Conservation (phyloP, 2,329 filamentous ascomycete species). For the Celoporthe dispersa region DNA sequence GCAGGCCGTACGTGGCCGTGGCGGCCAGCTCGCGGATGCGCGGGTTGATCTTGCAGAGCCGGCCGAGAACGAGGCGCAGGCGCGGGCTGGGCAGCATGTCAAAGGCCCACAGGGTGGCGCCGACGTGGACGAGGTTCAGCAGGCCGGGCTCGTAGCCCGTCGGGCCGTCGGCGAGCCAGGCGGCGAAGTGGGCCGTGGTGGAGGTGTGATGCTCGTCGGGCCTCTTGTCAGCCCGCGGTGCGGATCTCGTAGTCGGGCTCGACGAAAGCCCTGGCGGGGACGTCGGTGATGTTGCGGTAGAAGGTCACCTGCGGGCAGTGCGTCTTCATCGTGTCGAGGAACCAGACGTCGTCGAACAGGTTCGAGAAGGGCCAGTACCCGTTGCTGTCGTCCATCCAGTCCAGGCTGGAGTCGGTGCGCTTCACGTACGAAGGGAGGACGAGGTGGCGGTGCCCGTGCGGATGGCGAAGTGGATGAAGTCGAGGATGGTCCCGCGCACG, state of each 20-base stretch:
- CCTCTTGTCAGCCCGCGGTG: constrained; percentile 12
- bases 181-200: neutral
- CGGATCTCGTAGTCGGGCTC: neutral
- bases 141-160: constrained; percentile 26
- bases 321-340: neutral
- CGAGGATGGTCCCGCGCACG: constrained; percentile 18
- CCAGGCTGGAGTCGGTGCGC: constrained; percentile 15
- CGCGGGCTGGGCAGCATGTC: constrained; percentile 10
- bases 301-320: constrained; percentile 21
- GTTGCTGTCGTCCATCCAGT: constrained; percentile 22
- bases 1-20: constrained; percentile 10
- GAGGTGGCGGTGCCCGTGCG: constrained; percentile 10
- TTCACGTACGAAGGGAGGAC: constrained; percentile 19
- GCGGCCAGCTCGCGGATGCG: constrained; percentile 16
- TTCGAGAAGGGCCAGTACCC: constrained; percentile 19
- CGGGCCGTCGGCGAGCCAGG: constrained; percentile 23
- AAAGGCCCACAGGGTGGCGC: constrained; percentile 15
- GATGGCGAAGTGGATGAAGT: constrained; percentile 20
- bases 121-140: constrained; percentile 31
- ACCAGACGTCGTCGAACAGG: constrained; percentile 14
- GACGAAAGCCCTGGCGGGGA: neutral
- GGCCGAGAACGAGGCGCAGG: constrained; percentile 10
- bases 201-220: neutral
- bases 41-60: constrained; percentile 19
- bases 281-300: constrained; percentile 19